These are phyloP conservation scores for Russula compacta DNA, from an alignment of 768 basidiomycete species.

Conservation along the genomic window DNA sequence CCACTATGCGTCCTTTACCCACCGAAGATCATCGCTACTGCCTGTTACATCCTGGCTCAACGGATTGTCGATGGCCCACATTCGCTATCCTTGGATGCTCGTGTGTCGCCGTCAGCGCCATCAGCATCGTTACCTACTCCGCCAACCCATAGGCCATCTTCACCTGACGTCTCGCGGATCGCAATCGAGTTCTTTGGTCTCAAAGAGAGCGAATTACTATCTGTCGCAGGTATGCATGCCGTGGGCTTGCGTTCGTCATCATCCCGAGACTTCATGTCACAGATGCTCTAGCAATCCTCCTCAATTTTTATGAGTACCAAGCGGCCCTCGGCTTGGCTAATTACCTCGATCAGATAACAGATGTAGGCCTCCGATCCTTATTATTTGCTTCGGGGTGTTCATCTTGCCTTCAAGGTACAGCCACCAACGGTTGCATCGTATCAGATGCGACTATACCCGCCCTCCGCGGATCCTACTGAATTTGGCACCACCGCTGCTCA, in stretches of 20 bases:
- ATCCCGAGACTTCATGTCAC: neutral
- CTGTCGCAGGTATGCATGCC: slow-evolving; percentile 46
- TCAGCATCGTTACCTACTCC: slow-evolving; percentile 74
- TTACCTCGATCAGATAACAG: slow-evolving; percentile 15
- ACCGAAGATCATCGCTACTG: slow-evolving; percentile 62
- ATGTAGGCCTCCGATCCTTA: slow-evolving; percentile 1
- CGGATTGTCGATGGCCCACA: slow-evolving; percentile 63
- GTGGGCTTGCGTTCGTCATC: neutral
- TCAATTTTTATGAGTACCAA: slow-evolving; percentile 20
- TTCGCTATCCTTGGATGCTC: slow-evolving; percentile 63
- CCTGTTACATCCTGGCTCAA: slow-evolving; percentile 72
- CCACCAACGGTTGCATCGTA: slow-evolving; percentile 14
- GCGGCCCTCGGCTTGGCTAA: slow-evolving; percentile 9
- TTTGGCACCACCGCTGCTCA: neutral
- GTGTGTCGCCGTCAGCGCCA: slow-evolving; percentile 61
- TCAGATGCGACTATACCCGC: slow-evolving; percentile 15
- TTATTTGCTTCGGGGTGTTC: neutral
- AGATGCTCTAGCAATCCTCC: slow-evolving; percentile 17
- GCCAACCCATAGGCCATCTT: slow-evolving; percentile 65
- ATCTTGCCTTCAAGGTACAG: slow-evolving; percentile 10
- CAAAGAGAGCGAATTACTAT: slow-evolving; percentile 45
- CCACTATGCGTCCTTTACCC: slow-evolving; percentile 66
- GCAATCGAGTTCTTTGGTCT: slow-evolving; percentile 61
- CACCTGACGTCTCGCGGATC: slow-evolving; percentile 60
- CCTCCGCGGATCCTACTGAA: slow-evolving; percentile 4